Evolutionary conservation across 257 asterid genomes (phyloP), one percentile per base, ranked within the genome.

Genomic region (Fraxinus quadrangulata): DNA sequence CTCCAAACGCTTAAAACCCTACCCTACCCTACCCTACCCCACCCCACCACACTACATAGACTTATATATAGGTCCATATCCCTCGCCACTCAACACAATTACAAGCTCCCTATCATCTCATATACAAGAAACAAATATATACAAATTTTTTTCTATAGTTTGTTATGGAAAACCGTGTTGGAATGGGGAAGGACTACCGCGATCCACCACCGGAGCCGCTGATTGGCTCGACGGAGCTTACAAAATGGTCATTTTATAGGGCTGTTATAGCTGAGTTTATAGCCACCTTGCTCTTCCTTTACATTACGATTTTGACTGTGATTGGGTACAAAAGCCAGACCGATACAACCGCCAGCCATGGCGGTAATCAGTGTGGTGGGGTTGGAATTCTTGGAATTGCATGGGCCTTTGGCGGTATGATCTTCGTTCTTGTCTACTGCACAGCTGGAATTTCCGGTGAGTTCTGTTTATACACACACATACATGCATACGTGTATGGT

Each of bases 231-330:
- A 80, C 42, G 47, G 89, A 86, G 87, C 85, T 86, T 36, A 75
- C 78, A 0, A 80, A 79, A 12, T 86, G 89, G 89, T 86, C 89
- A 13, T 86, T 86, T 19, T 86, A 86, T 67, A 83, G 89, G 45
- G 89, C 87, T 19, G 10, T 83, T 21, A 84, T 86, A 11, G 89
- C 89, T 14, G 89, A 86, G 73, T 86, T 86, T 67, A 66, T 81
- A n/a, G 89, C 88, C 7, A 77, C 88, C 6, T 77, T 86, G 23
- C 79, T 86, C 42, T 86, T 86, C 71, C 90, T 86, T 36, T 86
- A 84, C 78, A 67, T 86, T 26, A 76, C 82, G 0, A 79, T 84
- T 5, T 2, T 81, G 69, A 86, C 90, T 40, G 85, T 86, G 23
- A 86, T 86, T 17, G 88, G 90, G 39, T 77, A 86, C 82, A 78